Evolutionary conservation across 257 asterid genomes (phyloP).

Genomic region (Linderniella brevidens): DNA sequence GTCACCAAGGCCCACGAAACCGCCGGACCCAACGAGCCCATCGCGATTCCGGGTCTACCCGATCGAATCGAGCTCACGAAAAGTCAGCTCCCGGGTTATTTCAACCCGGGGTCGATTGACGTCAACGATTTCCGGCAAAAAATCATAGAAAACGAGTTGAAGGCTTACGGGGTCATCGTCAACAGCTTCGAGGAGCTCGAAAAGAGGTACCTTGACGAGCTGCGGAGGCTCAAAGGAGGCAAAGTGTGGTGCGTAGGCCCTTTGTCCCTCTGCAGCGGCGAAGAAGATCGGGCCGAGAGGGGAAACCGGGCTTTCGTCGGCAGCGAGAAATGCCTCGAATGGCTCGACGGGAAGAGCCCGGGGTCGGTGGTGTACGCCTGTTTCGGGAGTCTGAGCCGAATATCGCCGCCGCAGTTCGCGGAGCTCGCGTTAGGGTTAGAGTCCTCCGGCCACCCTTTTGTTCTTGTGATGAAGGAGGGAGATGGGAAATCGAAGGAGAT

Average conservation of each 20-base stretch:
- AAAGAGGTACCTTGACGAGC: constrained; percentile 18
- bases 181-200: constrained; percentile 43
- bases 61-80: constrained; percentile 19
- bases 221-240: constrained; percentile 13
- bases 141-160: constrained; percentile 19
- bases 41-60: constrained; percentile 22
- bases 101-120: constrained; percentile 18
- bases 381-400: constrained; percentile 26
- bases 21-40: constrained; percentile 14
- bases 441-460: constrained; percentile 22
- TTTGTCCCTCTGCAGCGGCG: constrained; percentile 20
- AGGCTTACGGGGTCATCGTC: constrained; percentile 26
- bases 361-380: constrained; percentile 26
- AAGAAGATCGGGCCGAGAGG: constrained; percentile 20
- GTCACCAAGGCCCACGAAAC: constrained; percentile 13
- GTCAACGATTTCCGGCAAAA: constrained; percentile 14
- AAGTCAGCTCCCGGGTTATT: constrained; percentile 20
- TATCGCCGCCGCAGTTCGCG: constrained; percentile 13
- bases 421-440: constrained; percentile 30
- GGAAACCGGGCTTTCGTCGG: constrained; percentile 21
- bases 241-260: constrained; percentile 74
- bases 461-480: constrained; percentile 28
- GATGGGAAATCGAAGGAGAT: constrained; percentile 9
- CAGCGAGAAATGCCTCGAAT: constrained; percentile 13
- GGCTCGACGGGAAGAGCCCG: constrained; percentile 22